Conservation (phyloP, 306 rosid genomes). For the Morella rubra region DNA sequence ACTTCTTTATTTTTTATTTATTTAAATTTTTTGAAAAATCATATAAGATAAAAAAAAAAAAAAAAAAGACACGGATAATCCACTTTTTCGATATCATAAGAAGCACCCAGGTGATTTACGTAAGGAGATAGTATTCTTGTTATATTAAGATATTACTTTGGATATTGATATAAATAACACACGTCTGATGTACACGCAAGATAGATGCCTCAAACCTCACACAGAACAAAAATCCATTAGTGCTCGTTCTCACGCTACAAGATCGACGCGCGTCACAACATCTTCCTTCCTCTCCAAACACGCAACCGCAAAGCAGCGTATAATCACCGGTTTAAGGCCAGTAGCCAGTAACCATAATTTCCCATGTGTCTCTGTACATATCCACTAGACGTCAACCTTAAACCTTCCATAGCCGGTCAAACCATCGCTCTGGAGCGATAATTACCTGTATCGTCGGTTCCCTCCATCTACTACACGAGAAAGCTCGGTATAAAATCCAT, state of each 20-base stretch:
- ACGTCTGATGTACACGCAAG: not conserved
- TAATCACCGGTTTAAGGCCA: not conserved
- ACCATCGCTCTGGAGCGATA: not conserved
- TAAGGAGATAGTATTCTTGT: too few relatives aligned
- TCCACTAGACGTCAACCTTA: not conserved
- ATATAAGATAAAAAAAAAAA: too few relatives aligned
- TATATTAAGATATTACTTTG: too few relatives aligned
- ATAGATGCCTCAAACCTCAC: not conserved
- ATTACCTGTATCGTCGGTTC: conserved; percentile 46
- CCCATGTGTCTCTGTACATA: conserved; percentile 11
- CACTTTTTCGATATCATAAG: too few relatives aligned
- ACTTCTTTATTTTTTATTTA: too few relatives aligned
- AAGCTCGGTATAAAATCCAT: not conserved
- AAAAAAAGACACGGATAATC: too few relatives aligned
- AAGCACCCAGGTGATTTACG: too few relatives aligned
- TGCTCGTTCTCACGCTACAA: conserved; percentile 10
- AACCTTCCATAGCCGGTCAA: conserved; percentile 56
- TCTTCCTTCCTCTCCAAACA: conserved; percentile 35
- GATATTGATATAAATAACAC: too few relatives aligned
- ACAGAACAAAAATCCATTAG: too few relatives aligned
- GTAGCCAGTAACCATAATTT: conserved; percentile 2
- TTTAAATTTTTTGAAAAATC: too few relatives aligned
- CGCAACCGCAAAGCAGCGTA: conserved; percentile 31
- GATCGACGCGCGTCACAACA: conserved; percentile 17
- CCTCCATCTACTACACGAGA: conserved; percentile 25